A percentile compares a stretch with the other conserved stretches of the same genome.
These are phyloP conservation scores for Murraya koenigii DNA, from an alignment of 345 rosid genomes.

Conservation along the genomic window DNA sequence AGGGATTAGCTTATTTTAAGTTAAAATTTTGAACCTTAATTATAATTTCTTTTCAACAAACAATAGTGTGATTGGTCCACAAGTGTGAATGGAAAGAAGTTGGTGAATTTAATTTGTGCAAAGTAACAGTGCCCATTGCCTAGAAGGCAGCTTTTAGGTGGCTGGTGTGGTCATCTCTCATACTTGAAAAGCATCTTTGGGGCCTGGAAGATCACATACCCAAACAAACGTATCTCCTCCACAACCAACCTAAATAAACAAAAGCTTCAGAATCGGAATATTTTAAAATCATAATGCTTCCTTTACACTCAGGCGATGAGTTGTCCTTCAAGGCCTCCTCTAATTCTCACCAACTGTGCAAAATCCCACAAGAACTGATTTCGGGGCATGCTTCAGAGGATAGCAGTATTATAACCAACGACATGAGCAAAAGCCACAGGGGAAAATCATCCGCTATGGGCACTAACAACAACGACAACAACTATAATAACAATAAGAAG, in stretches of 20 bases:
- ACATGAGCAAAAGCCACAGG: slow-evolving; percentile 9
- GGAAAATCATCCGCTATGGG: slow-evolving; percentile 6
- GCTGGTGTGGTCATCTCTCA: slow-evolving; percentile 13
- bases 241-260: slow-evolving; percentile 1
- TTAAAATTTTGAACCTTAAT: too few species aligned
- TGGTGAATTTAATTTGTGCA: slow-evolving; percentile 8
- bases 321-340: slow-evolving; percentile 44
- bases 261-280: neutral
- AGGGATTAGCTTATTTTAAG: too few species aligned
- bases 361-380: slow-evolving; percentile 48
- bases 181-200: slow-evolving; percentile 4
- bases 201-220: slow-evolving; percentile 30
- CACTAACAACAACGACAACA: slow-evolving; percentile 16
- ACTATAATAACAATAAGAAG: slow-evolving; percentile 41
- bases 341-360: slow-evolving; percentile 30
- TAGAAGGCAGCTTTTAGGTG: neutral
- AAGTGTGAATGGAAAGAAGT: slow-evolving; percentile 23
- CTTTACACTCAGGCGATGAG: slow-evolving; percentile 71
- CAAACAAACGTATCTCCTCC: slow-evolving; percentile 46
- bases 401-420: slow-evolving; percentile 3
- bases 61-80: neutral
- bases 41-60: too few species aligned
- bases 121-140: slow-evolving; percentile 6
- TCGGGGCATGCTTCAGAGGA: slow-evolving; percentile 19
- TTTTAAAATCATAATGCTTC: slow-evolving; percentile 36